Conservation (phyloP, 768 basidiomycete genomes). For the Gymnopilus dilepis region DNA sequence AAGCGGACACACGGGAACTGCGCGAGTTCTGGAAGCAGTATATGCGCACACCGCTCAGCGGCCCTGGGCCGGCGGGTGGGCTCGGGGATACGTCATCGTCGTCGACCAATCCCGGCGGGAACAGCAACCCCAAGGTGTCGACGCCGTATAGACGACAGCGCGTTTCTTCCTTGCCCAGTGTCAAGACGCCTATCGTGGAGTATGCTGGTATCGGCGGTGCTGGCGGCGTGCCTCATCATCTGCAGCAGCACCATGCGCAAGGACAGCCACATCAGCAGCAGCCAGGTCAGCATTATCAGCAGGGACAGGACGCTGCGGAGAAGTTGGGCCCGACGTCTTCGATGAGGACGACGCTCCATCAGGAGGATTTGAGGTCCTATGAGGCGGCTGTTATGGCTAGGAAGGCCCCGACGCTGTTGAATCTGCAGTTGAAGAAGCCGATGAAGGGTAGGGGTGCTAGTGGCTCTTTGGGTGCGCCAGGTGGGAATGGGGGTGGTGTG, state of each 20-base stretch:
- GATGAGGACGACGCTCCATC: conserved; percentile 46
- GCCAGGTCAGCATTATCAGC: conserved; percentile 21
- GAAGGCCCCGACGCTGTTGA: conserved; percentile 63
- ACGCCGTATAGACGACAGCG: conserved; percentile 46
- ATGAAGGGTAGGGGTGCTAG: conserved; percentile 10
- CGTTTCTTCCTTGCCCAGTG: conserved; percentile 71
- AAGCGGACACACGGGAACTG: conserved; percentile 50
- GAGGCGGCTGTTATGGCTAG: conserved; percentile 78
- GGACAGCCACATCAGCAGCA: conserved; percentile 2
- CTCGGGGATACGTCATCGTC: background rate
- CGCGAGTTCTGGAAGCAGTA: conserved; percentile 79
- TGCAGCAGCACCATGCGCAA: background rate
- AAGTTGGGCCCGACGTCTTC: conserved; percentile 35
- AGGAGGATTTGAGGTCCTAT: conserved; percentile 73
- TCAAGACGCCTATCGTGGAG: conserved; percentile 62
- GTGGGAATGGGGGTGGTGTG: background rate
- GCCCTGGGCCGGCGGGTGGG: conserved; percentile 8
- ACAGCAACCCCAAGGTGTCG: conserved; percentile 6
- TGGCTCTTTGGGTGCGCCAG: background rate
- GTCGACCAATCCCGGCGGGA: background rate
- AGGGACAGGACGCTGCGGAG: conserved; percentile 20
- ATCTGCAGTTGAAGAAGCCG: conserved; percentile 51
- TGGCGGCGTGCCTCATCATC: background rate
- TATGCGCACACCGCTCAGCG: conserved; percentile 66
- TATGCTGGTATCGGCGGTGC: conserved; percentile 27